Percentiles rank a stretch among this genome's conserved stretches.
Conservation (phyloP, 192 early-diverging fungal genomes). For the Allomyces macrogynus region DNA sequence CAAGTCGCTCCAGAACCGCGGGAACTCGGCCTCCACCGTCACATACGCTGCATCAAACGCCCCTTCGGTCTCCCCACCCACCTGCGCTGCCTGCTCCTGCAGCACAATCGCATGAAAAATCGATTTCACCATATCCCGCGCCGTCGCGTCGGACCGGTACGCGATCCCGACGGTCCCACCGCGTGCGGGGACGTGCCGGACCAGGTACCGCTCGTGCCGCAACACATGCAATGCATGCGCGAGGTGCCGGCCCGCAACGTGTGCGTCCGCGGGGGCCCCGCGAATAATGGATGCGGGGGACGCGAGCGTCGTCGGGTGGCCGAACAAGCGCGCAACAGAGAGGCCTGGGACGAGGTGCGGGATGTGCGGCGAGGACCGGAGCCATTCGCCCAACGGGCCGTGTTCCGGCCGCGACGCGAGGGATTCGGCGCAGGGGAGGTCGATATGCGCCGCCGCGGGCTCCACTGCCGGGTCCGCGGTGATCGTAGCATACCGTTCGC, state of each 20-base stretch:
- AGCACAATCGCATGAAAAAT: too few relatives aligned
- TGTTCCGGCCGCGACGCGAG: not conserved
- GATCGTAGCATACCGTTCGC: not conserved
- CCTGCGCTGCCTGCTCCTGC: too few relatives aligned
- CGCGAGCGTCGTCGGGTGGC: not conserved
- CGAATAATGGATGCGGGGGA: not conserved
- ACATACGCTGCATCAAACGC: too few relatives aligned
- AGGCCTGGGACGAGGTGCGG: not conserved
- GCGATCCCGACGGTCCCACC: too few relatives aligned
- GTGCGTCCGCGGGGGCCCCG: not conserved
- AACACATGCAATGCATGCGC: not conserved
- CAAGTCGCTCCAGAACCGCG: too few relatives aligned
- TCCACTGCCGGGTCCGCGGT: not conserved
- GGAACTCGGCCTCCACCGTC: too few relatives aligned
- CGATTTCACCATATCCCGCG: too few relatives aligned
- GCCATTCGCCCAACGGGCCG: not conserved
- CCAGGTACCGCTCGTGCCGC: not conserved
- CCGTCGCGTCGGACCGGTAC: too few relatives aligned
- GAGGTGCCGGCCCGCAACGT: not conserved
- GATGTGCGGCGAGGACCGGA: not conserved
- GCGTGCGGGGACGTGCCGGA: not conserved
- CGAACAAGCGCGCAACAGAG: not conserved
- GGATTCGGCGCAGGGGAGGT: too few relatives aligned
- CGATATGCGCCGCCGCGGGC: not conserved
- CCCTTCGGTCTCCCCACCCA: too few relatives aligned